Evolutionary conservation across 495 filamentous ascomycete species (phyloP).

Genomic region (Aspergillus egyptiacus): DNA sequence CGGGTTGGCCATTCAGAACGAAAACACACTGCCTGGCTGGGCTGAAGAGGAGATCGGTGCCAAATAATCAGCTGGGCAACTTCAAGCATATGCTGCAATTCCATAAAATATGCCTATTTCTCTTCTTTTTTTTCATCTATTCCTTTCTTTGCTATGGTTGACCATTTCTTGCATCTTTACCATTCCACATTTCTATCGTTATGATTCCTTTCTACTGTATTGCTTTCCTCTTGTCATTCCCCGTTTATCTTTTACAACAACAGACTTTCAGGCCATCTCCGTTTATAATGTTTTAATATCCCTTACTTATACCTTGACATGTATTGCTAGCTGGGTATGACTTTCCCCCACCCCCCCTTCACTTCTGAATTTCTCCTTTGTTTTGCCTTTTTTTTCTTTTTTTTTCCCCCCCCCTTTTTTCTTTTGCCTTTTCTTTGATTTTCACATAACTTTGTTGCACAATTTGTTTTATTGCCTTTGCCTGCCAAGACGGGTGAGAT

Average conservation of each 20-base stretch:
- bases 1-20: constrained; percentile 58
- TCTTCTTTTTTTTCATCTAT: constrained; percentile 12
- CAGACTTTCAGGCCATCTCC: constrained; percentile 23
- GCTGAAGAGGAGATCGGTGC: constrained; percentile 57
- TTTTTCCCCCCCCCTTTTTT: constrained; percentile 6
- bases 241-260: constrained; percentile 20
- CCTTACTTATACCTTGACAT: constrained; percentile 31
- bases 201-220: constrained; percentile 16
- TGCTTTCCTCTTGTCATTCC: constrained; percentile 11
- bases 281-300: constrained; percentile 29
- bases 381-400: constrained; percentile 12
- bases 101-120: constrained; percentile 14
- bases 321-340: constrained; percentile 45
- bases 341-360: constrained; percentile 22
- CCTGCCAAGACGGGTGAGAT: constrained; percentile 15
- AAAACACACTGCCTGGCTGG: constrained; percentile 61
- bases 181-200: constrained; percentile 14
- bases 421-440: constrained; percentile 14
- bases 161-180: constrained; percentile 25
- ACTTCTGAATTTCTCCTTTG: constrained; percentile 12
- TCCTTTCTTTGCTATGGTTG: constrained; percentile 14
- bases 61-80: constrained; percentile 34
- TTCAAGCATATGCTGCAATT: constrained; percentile 16
- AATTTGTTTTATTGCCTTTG: constrained; percentile 14
- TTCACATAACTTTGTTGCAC: constrained; percentile 13